phyloP scores from a whole-genome alignment of 768 basidiomycete genomes.

The Udeniomyces megalosporus region DNA sequence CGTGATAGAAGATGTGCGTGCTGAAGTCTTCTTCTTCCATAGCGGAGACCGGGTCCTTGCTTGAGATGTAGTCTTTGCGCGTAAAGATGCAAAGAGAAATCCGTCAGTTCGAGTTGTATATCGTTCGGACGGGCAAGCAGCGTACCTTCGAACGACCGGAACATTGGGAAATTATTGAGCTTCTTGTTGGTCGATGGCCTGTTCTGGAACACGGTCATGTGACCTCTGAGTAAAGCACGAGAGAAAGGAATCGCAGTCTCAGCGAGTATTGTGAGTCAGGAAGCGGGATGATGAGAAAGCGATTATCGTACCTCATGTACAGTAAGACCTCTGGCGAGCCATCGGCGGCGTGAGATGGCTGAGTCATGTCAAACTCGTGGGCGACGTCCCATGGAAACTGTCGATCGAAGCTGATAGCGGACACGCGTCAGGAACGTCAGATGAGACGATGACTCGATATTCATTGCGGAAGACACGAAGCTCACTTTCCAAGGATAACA shows the following conservation, averaged over 20 bases:
- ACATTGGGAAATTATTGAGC: conserved; percentile 11
- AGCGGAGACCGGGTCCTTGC: not conserved
- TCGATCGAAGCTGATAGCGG: not conserved
- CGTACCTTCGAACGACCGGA: too few species aligned
- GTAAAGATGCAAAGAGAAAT: not conserved
- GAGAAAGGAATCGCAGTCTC: too few species aligned
- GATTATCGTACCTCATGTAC: conserved; percentile 10
- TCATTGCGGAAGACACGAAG: too few species aligned
- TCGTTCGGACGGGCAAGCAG: too few species aligned
- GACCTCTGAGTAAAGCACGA: not conserved
- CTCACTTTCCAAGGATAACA: conserved; percentile 3
- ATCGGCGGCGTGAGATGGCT: not conserved
- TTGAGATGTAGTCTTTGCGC: not conserved
- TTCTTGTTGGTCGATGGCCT: not conserved
- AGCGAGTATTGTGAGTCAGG: too few species aligned
- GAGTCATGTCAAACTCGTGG: conserved; percentile 3
- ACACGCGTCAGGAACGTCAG: too few species aligned
- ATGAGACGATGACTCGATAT: too few species aligned
- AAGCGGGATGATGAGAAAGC: not conserved
- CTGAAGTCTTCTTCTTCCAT: conserved; percentile 15
- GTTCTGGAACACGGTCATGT: conserved; percentile 13
- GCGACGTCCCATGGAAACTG: conserved; percentile 3
- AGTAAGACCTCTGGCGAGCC: conserved; percentile 7
- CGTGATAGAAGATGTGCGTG: conserved; percentile 4
- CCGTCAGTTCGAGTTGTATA: too few species aligned